phyloP scores from a whole-genome alignment of 345 rosid genomes.

The Garcia nutans region DNA sequence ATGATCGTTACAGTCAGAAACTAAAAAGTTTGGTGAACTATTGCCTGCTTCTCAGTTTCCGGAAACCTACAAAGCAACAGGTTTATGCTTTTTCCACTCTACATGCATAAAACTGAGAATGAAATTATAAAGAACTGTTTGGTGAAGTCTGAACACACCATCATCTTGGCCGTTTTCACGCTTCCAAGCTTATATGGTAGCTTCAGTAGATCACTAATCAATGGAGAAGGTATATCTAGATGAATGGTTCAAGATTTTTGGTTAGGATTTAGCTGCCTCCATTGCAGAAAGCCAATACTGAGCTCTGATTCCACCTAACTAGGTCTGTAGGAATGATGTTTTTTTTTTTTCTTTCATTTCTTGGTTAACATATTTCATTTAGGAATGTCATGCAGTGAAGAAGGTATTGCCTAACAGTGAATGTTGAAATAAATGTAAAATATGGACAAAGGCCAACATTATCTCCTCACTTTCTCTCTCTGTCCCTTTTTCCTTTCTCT shows the following conservation, averaged over 20 bases:
- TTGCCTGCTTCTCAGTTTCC: constrained; percentile 72
- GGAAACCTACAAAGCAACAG: constrained; percentile 97
- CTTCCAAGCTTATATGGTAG: neutral
- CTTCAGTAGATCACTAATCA: neutral
- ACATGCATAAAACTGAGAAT: neutral
- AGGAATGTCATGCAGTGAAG: too few species aligned
- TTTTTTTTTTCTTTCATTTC: neutral
- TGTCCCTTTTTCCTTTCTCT: too few species aligned
- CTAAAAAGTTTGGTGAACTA: constrained; percentile 87
- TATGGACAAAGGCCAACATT: too few species aligned
- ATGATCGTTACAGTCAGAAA: constrained; percentile 97
- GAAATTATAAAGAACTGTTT: neutral
- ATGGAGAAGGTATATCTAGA: neutral
- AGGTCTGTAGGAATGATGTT: too few species aligned
- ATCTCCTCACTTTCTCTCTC: too few species aligned
- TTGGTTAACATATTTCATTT: neutral
- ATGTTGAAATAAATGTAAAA: too few species aligned
- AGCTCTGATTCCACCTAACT: neutral
- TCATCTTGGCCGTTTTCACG: neutral
- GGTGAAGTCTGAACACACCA: neutral
- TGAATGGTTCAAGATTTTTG: neutral
- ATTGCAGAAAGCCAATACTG: neutral
- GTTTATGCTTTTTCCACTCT: constrained; percentile 31
- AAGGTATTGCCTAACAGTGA: too few species aligned
- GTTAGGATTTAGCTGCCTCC: neutral